Conservation (phyloP, 2,329 filamentous ascomycete genomes). For the Westerdykella aurantiaca region DNA sequence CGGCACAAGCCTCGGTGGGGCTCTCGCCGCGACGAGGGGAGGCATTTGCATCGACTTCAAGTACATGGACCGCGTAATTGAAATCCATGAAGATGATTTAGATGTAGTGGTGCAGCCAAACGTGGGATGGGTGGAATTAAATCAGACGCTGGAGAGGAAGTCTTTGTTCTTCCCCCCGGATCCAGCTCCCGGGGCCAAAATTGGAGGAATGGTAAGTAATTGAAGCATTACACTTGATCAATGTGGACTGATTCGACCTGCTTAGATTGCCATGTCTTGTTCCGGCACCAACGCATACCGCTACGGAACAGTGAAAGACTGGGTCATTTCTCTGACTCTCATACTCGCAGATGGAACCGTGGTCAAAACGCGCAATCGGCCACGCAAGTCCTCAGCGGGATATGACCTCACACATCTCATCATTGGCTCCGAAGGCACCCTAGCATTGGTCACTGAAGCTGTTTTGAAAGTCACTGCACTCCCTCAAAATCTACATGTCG, state of each 20-base stretch:
- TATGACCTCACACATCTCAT: constrained; percentile 87
- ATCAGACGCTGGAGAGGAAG: constrained; percentile 59
- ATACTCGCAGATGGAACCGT: constrained; percentile 84
- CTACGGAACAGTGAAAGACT: constrained; percentile 90
- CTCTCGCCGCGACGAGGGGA: constrained; percentile 71
- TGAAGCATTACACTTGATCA: background rate
- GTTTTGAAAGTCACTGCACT: constrained; percentile 75
- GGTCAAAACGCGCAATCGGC: constrained; percentile 79
- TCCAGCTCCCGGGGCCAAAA: constrained; percentile 85
- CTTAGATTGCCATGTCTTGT: constrained; percentile 53
- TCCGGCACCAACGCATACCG: constrained; percentile 83
- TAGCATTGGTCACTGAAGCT: constrained; percentile 85
- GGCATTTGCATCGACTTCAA: constrained; percentile 81
- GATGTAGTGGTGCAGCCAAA: constrained; percentile 55
- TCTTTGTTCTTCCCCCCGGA: constrained; percentile 87
- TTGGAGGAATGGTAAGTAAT: constrained; percentile 72
- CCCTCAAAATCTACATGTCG: constrained; percentile 72
- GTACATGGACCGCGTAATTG: constrained; percentile 70
- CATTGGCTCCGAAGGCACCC: constrained; percentile 84
- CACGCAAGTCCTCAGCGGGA: constrained; percentile 81
- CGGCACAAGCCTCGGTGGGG: constrained; percentile 81
- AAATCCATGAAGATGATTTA: constrained; percentile 62
- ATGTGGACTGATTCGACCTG: background rate
- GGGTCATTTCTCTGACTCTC: constrained; percentile 78
- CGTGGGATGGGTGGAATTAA: constrained; percentile 75